Evolutionary conservation across 2,329 filamentous ascomycete species (phyloP), one percentile per base, ranked within the genome.

Genomic region (Trichoderma oligosporum): DNA sequence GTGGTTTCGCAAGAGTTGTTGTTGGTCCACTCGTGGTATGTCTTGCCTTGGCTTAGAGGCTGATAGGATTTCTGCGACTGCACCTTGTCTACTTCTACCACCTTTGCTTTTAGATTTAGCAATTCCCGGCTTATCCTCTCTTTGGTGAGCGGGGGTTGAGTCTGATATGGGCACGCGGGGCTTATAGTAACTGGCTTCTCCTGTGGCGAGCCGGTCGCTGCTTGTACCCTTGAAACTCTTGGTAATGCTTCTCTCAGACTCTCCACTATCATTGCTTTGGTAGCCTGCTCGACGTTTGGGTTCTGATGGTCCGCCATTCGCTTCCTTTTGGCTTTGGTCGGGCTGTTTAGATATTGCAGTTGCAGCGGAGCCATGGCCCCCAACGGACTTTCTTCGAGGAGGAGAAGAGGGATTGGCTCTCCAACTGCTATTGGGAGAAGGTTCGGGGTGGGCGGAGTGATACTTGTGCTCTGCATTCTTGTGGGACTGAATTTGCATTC

Each of bases 1-100:
- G 47, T 61, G 51, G 63, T 65, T 51, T 64, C 62, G 55, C 47
- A 57, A 16, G 66, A 62, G 18, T 61, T 56, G 24, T 55, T 63
- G 41, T 65, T 59, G 54, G 58, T 61, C 67, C 66, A 65, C 5
- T 55, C 59, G 42, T 57, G 45, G 25, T 62, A 61, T 27, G 31
- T 47, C 12, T 39, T 42, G 54, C 24, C 48, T 35, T 29, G 42
- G 5, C 8, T 25, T 22, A 36, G 18, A 25, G 2, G 11, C 16
- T 44, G n/a, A 18, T 8, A 16, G 29, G 11, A 20, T 14, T 16
- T 7, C 27, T 7, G 42, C 25, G 16, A 27, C 27, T 58, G 47
- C 33, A 11, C 22, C 36, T 49, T 52, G 42, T 61, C 60, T 27
- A 58, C 27, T 33, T 39, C 57, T 20, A 56, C 44, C 20, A 58